Evolutionary conservation across 306 rosid genomes (phyloP), one percentile per base, ranked within the genome.

Genomic region (Bauhinia variegata): DNA sequence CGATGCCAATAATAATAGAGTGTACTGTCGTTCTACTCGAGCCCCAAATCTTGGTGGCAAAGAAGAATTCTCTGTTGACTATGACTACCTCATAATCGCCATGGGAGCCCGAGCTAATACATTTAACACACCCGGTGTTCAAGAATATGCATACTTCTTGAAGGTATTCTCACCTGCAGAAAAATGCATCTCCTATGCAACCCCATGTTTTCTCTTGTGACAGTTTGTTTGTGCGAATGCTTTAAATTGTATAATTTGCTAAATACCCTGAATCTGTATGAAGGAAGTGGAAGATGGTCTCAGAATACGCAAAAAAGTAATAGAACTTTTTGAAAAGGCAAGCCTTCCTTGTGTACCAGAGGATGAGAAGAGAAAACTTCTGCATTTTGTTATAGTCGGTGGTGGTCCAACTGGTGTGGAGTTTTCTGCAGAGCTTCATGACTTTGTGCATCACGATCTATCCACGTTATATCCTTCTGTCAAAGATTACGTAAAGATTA

Each of bases 381-480:
- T 93, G 18, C 87, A 87, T 79, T 93, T 93, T 81, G 97, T 95
- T 50, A 4, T 93, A 59, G 96, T 93, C 73, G 98, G 97, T 53
- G 98, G 98, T 68, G 98, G 98, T 75, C 98, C 98, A 59, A 88
- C 97, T 52, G 98, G 98, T 19, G 98, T 93, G 54, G 98, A 93
- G 80, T 93, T 93, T 77, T 86, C 98, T 55, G 98, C 97, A 17
- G 97, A 72, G 68, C 89, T 93, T 81, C 84, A 93, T 78, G 98
- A 93, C 58, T 88, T 71, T 67, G 91, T 89, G 30, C 89, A 81
- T 47, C 95, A 82, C 57, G 98, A 93, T 79, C 49, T 93, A 28
- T 72, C 72, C 54, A 67, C 65, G 28, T 65, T 93, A 53, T 93
- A 93, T 73, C 98, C 98, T 62, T 78, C 79, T 47, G 81, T 85